A percentile compares a stretch with the other conserved stretches of the same genome.
phyloP scores from a whole-genome alignment of 106 monocot genomes.

The Dendrobium officinale region DNA sequence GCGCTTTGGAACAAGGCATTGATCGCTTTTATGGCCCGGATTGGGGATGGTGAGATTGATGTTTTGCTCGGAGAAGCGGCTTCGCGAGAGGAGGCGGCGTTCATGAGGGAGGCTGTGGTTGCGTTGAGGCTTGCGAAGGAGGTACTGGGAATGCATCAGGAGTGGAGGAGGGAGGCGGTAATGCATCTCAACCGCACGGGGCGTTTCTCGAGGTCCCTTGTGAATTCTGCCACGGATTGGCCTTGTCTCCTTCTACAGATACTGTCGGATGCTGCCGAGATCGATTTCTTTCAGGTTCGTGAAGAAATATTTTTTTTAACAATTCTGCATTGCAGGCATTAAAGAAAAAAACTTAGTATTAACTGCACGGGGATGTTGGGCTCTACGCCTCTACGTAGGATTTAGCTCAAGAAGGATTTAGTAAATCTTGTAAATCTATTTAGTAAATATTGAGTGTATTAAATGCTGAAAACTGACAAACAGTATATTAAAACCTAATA shows the following conservation, averaged over 20 bases:
- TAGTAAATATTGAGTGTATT: too few species aligned
- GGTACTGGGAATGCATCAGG: slow-evolving; percentile 46
- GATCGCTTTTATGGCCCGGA: slow-evolving; percentile 19
- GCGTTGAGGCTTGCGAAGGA: slow-evolving; percentile 77
- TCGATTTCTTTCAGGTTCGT: slow-evolving; percentile 71
- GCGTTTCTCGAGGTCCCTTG: slow-evolving; percentile 54
- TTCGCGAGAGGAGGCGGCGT: slow-evolving; percentile 43
- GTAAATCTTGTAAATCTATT: too few species aligned
- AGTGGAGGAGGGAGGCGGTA: slow-evolving; percentile 75
- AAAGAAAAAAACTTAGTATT: background rate
- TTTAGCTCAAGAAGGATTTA: too few species aligned
- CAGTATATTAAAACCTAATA: too few species aligned
- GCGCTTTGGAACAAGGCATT: slow-evolving; percentile 77
- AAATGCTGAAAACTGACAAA: too few species aligned
- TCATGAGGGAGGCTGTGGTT: slow-evolving; percentile 52
- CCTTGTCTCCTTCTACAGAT: slow-evolving; percentile 77
- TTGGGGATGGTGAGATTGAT: slow-evolving; percentile 11
- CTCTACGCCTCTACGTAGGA: too few species aligned
- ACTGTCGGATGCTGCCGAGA: slow-evolving; percentile 64
- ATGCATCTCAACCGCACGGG: slow-evolving; percentile 49
- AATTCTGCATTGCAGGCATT: background rate
- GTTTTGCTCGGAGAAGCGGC: background rate
- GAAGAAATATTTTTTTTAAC: background rate
- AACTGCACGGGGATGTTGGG: too few species aligned
- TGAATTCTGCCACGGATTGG: slow-evolving; percentile 73